phyloP scores from a whole-genome alignment of 2,329 filamentous ascomycete genomes.

The Aquanectria penicillioides region DNA sequence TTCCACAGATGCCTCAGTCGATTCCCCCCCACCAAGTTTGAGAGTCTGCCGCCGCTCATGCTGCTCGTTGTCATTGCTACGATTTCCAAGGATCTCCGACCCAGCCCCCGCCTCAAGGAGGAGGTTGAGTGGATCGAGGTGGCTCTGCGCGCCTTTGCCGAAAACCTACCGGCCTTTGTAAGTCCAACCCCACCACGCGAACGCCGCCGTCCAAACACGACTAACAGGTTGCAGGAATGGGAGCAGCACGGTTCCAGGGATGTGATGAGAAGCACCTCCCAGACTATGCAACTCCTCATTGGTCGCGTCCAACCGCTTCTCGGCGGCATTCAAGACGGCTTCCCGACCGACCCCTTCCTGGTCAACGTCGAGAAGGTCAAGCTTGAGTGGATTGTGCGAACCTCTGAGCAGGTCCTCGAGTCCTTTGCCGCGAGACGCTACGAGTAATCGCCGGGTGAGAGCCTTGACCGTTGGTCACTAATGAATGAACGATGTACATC shows the following conservation, averaged over 20 bases:
- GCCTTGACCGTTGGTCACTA: conserved; percentile 20
- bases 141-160: conserved; percentile 64
- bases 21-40: conserved; percentile 55
- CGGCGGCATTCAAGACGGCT: conserved; percentile 47
- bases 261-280: conserved; percentile 51
- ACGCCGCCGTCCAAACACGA: background rate
- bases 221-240: conserved; percentile 48
- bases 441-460: conserved; percentile 33
- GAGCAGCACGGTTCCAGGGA: conserved; percentile 49
- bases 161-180: conserved; percentile 61
- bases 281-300: conserved; percentile 52
- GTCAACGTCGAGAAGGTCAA: conserved; percentile 50
- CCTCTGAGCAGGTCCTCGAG: conserved; percentile 49
- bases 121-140: conserved; percentile 70
- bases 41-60: conserved; percentile 68
- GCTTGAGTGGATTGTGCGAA: conserved; percentile 52
- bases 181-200: conserved; percentile 40
- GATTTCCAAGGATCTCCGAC: conserved; percentile 67
- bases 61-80: conserved; percentile 73
- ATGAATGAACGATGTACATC: conserved; percentile 43
- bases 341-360: conserved; percentile 53
- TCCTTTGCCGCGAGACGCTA: conserved; percentile 45
- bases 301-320: conserved; percentile 48
- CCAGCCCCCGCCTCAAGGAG: conserved; percentile 61
- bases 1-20: conserved; percentile 60